These are phyloP conservation scores for Auricularia cornea DNA, from an alignment of 768 basidiomycete species.

Conservation along the genomic window DNA sequence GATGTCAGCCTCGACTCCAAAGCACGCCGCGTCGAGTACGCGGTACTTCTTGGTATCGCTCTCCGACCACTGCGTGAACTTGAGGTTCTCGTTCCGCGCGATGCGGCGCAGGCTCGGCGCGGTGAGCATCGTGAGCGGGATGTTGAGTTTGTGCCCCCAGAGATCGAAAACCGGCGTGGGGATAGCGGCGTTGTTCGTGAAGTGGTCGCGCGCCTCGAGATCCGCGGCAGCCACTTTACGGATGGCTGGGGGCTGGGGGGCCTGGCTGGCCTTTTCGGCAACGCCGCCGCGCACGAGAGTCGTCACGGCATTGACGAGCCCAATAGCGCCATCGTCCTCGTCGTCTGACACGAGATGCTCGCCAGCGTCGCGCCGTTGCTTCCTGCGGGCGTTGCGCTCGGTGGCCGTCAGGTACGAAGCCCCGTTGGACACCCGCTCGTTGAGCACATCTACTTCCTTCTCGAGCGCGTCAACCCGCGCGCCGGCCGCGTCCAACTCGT, in stretches of 20 bases:
- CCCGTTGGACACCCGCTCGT: neutral
- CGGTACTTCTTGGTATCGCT: neutral
- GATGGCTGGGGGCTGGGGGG: neutral
- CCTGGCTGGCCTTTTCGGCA: neutral
- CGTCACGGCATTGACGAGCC: neutral
- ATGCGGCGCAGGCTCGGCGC: neutral
- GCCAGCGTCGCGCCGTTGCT: neutral
- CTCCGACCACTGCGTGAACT: neutral
- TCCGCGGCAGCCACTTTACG: neutral
- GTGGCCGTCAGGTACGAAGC: neutral
- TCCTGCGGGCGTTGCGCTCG: neutral
- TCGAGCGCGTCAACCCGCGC: neutral
- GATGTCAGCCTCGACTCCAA: neutral
- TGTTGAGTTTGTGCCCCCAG: neutral
- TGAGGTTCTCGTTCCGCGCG: neutral
- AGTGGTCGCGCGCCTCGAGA: neutral
- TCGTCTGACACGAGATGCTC: neutral
- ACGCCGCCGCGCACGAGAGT: neutral
- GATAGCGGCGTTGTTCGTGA: neutral
- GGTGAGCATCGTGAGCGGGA: neutral
- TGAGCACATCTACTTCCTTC: neutral
- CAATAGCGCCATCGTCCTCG: neutral
- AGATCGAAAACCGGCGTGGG: neutral
- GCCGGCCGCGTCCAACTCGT: neutral
- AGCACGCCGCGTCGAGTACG: neutral